Percentiles rank a stretch among this genome's conserved stretches.
Conservation (phyloP, 495 filamentous ascomycete genomes). For the Daldinia vernicosa region DNA sequence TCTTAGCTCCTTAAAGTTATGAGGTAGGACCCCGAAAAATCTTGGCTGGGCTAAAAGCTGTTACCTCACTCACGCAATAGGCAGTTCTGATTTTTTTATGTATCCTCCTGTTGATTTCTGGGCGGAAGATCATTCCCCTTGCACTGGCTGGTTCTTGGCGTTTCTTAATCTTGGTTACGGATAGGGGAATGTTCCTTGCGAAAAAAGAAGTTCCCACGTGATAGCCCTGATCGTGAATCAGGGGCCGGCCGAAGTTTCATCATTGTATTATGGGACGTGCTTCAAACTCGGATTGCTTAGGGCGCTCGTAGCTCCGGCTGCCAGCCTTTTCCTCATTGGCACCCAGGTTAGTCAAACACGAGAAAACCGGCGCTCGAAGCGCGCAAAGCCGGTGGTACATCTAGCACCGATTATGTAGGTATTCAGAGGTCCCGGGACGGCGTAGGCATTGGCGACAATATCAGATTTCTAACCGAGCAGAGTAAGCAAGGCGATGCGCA, state of each 20-base stretch:
- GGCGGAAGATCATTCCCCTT: slow-evolving; percentile 4
- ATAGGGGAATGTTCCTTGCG: slow-evolving; percentile 3
- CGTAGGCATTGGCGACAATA: slow-evolving; percentile 4
- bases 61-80: slow-evolving; percentile 19
- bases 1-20: slow-evolving; percentile 10
- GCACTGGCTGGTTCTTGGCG: slow-evolving; percentile 24
- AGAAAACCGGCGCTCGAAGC: slow-evolving; percentile 24
- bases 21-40: slow-evolving; percentile 9
- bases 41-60: slow-evolving; percentile 5
- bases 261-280: slow-evolving; percentile 37
- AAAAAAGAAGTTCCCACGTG: slow-evolving; percentile 22
- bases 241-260: slow-evolving; percentile 39
- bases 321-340: slow-evolving; percentile 15
- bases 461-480: slow-evolving; percentile 11
- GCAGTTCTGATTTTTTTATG: slow-evolving; percentile 5
- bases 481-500: slow-evolving; percentile 20
- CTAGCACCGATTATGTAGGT: slow-evolving; percentile 14
- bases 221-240: slow-evolving; percentile 36
- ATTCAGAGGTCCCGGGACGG: not conserved
- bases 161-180: slow-evolving; percentile 29
- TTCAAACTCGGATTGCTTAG: slow-evolving; percentile 37
- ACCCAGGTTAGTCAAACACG: slow-evolving; percentile 19
- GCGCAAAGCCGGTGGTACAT: slow-evolving; percentile 26
- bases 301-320: slow-evolving; percentile 11
- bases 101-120: slow-evolving; percentile 2